A percentile compares a stretch with the other conserved stretches of the same genome.
Conservation (phyloP, 2,329 filamentous ascomycete genomes). For the Penicillium sp. region DNA sequence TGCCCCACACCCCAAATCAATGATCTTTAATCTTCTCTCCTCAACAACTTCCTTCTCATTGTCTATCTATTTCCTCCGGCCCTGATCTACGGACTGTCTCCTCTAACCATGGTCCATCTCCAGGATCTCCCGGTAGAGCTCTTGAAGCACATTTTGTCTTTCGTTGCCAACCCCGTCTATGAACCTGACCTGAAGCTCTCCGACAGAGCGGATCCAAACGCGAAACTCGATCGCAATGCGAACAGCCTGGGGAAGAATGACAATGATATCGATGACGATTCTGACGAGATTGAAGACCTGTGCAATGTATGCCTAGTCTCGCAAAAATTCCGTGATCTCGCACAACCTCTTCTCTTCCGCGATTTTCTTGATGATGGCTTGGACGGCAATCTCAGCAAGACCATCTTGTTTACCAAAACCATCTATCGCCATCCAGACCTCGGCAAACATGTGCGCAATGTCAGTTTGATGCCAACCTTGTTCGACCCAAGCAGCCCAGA, state of each 20-base stretch:
- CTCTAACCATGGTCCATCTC: constrained; percentile 19
- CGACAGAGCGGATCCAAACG: too few relatives aligned
- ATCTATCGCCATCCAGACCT: constrained; percentile 20
- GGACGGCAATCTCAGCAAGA: constrained; percentile 1
- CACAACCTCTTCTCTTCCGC: constrained; percentile 24
- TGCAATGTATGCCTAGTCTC: constrained; percentile 23
- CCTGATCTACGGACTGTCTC: too few relatives aligned
- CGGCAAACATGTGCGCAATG: constrained; percentile 14
- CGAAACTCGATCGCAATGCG: neutral
- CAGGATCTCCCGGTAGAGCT: constrained; percentile 22
- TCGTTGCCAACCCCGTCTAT: constrained; percentile 1
- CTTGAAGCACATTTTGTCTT: constrained; percentile 17
- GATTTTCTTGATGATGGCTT: constrained; percentile 14
- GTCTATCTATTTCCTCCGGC: too few relatives aligned
- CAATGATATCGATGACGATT: neutral
- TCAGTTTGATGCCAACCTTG: too few relatives aligned
- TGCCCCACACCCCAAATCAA: too few relatives aligned
- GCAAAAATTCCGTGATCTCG: constrained; percentile 17
- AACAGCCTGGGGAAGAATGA: neutral
- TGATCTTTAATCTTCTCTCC: too few relatives aligned
- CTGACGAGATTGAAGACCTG: constrained; percentile 5
- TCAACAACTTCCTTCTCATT: too few relatives aligned
- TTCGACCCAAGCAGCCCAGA: too few relatives aligned
- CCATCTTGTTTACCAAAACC: constrained; percentile 13
- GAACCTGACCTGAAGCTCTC: neutral